Evolutionary conservation across 352 stramenopile genomes (phyloP).

Genomic region (Phytophthora chlamydospora): DNA sequence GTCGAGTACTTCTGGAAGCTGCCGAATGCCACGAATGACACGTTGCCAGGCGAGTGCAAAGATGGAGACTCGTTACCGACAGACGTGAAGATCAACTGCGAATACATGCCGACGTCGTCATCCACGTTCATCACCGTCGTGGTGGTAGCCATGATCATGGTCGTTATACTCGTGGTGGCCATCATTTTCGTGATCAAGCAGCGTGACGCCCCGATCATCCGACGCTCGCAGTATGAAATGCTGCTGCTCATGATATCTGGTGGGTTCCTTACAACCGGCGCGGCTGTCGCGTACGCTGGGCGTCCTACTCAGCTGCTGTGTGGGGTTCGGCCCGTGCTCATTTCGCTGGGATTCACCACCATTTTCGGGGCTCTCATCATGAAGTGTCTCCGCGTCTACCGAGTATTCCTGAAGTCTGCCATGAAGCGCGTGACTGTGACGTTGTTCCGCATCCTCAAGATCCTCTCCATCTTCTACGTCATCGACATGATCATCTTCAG

Average conservation of each 20-base stretch:
- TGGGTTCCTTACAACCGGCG: constrained; percentile 28
- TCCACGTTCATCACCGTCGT: constrained; percentile 9
- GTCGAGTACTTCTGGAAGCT: constrained; percentile 38
- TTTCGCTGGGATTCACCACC: constrained; percentile 41
- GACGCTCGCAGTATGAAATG: constrained; percentile 45
- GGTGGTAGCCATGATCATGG: constrained; percentile 20
- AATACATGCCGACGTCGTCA: constrained; percentile 34
- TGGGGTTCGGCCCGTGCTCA: constrained; percentile 27
- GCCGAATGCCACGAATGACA: constrained; percentile 15
- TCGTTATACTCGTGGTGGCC: constrained; percentile 6
- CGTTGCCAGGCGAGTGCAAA: constrained; percentile 36
- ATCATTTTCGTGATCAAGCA: constrained; percentile 25
- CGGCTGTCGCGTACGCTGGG: constrained; percentile 31
- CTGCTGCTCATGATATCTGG: constrained; percentile 41
- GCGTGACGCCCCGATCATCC: constrained; percentile 40
- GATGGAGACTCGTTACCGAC: constrained; percentile 14
- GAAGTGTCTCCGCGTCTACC: constrained; percentile 55
- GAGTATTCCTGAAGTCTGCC: constrained; percentile 42
- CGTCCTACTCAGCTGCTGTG: constrained; percentile 31
- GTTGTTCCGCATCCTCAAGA: constrained; percentile 31
- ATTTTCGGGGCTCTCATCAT: constrained; percentile 43
- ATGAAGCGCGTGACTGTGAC: constrained; percentile 44
- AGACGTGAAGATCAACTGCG: constrained; percentile 26
- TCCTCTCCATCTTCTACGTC: constrained; percentile 31
- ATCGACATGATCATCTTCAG: constrained; percentile 40